A percentile compares a stretch with the other conserved stretches of the same genome.
Conservation (phyloP, 768 basidiomycete species). For the Leccinum barrowsii region DNA sequence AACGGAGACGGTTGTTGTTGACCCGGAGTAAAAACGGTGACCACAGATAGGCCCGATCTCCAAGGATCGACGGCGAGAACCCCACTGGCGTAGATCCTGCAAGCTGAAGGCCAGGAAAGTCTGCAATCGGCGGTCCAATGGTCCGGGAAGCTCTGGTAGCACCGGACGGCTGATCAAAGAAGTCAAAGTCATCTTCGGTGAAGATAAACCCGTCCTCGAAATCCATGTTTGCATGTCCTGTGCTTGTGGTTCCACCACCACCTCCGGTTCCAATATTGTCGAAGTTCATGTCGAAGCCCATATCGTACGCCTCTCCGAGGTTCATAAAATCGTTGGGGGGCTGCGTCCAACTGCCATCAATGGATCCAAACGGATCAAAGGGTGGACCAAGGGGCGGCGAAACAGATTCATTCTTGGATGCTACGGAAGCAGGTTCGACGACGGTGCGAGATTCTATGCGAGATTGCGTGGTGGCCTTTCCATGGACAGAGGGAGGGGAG, state of each 20-base stretch:
- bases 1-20: slow-evolving; percentile 31
- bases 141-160: slow-evolving; percentile 21
- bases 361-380: slow-evolving; percentile 44
- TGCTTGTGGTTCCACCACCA: slow-evolving; percentile 19
- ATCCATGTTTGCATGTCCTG: slow-evolving; percentile 37
- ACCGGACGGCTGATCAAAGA: slow-evolving; percentile 64
- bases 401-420: slow-evolving; percentile 16
- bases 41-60: slow-evolving; percentile 26
- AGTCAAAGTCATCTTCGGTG: slow-evolving; percentile 87
- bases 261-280: slow-evolving; percentile 34
- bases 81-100: slow-evolving; percentile 32
- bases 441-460: slow-evolving; percentile 24
- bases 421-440: slow-evolving; percentile 7
- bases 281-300: slow-evolving; percentile 48
- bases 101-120: slow-evolving; percentile 30
- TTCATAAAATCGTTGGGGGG: slow-evolving; percentile 34
- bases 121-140: slow-evolving; percentile 15
- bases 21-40: slow-evolving; percentile 19
- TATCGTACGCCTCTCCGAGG: slow-evolving; percentile 37
- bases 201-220: slow-evolving; percentile 55
- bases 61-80: slow-evolving; percentile 33
- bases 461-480: slow-evolving; percentile 13
- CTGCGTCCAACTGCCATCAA: slow-evolving; percentile 40
- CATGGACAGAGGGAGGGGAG: slow-evolving; percentile 53
- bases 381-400: slow-evolving; percentile 22